These are phyloP conservation scores for Rubia tinctorum DNA, from an alignment of 305 asterid genomes.

Conservation along the genomic window DNA sequence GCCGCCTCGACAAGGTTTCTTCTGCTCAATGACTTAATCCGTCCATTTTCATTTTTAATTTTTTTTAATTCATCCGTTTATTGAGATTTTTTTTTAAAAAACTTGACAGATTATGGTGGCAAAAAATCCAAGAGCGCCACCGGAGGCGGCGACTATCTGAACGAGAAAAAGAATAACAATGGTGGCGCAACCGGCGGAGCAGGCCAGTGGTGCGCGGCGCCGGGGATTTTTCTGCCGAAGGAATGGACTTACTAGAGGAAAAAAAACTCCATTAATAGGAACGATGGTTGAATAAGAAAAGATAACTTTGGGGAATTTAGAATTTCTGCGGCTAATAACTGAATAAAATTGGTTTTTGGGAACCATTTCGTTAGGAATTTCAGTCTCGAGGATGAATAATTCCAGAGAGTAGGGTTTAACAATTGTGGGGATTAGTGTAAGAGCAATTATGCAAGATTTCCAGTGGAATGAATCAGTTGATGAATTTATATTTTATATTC, in stretches of 20 bases:
- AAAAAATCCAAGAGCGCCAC: slow-evolving; percentile 16
- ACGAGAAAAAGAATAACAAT: slow-evolving; percentile 13
- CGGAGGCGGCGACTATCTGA: slow-evolving; percentile 12
- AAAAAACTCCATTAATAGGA: neutral
- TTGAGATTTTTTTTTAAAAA: no score
- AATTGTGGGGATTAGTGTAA: neutral
- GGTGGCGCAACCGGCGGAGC: slow-evolving; percentile 15
- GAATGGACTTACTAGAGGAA: slow-evolving; percentile 60
- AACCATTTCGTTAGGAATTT: neutral
- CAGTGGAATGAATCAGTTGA: neutral
- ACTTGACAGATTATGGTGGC: neutral
- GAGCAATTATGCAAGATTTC: neutral
- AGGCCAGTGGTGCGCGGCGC: slow-evolving; percentile 33
- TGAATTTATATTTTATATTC: neutral
- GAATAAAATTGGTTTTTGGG: neutral
- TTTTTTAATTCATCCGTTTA: neutral
- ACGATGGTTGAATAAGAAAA: neutral
- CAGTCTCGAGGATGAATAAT: no score
- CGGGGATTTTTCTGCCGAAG: slow-evolving; percentile 54
- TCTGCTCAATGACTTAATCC: neutral
- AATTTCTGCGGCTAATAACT: neutral
- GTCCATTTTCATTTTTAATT: neutral
- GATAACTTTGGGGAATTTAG: neutral
- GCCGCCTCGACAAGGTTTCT: slow-evolving; percentile 40
- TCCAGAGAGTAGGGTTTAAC: neutral